phyloP scores from a whole-genome alignment of 2,329 filamentous ascomycete species.

The Colletotrichum eleusines region DNA sequence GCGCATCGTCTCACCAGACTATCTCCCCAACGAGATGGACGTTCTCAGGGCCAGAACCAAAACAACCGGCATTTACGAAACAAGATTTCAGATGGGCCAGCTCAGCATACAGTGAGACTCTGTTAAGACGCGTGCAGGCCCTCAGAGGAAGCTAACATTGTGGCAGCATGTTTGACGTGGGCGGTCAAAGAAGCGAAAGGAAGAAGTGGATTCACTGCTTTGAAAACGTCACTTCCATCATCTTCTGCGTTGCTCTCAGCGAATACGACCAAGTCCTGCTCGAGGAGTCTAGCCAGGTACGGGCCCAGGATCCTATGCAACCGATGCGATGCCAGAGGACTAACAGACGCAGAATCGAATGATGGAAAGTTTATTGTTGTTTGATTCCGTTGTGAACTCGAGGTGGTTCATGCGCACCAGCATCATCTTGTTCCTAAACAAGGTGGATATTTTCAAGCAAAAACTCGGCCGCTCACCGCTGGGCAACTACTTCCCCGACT shows the following conservation, averaged over 20 bases:
- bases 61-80: slow-evolving; percentile 99
- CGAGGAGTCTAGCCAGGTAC: slow-evolving; percentile 96
- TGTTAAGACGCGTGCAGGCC: neutral
- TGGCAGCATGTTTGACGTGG: slow-evolving; percentile 97
- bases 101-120: slow-evolving; percentile 92
- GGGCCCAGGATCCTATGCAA: slow-evolving; percentile 42
- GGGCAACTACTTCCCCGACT: slow-evolving; percentile 97
- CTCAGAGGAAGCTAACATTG: neutral
- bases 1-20: slow-evolving; percentile 86
- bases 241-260: slow-evolving; percentile 97
- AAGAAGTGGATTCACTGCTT: slow-evolving; percentile 99
- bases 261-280: slow-evolving; percentile 98
- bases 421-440: slow-evolving; percentile 98
- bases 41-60: slow-evolving; percentile 96
- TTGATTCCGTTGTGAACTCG: slow-evolving; percentile 98
- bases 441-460: slow-evolving; percentile 97
- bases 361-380: slow-evolving; percentile 97
- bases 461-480: slow-evolving; percentile 91
- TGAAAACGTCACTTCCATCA: slow-evolving; percentile 99
- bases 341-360: slow-evolving; percentile 83
- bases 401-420: slow-evolving; percentile 99
- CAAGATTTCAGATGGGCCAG: slow-evolving; percentile 97
- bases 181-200: slow-evolving; percentile 94
- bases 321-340: neutral
- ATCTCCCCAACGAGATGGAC: slow-evolving; percentile 93